Conservation (phyloP, 352 stramenopile genomes). For the Globisporangium radiosum region DNA sequence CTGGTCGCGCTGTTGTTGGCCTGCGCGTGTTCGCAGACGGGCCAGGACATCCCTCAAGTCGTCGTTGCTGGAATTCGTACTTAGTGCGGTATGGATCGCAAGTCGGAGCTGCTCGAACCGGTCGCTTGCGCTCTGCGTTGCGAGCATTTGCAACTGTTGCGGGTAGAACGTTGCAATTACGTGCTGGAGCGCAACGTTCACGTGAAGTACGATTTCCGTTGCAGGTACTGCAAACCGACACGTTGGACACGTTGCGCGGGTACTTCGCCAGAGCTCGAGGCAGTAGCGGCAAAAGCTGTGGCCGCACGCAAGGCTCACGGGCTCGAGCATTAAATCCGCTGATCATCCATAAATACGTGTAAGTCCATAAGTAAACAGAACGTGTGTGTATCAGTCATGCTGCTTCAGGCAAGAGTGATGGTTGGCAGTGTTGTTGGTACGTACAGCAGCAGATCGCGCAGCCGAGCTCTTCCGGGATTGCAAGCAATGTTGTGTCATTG, state of each 20-base stretch:
- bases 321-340: conserved; percentile 45
- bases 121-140: conserved; percentile 21
- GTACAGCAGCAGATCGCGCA: conserved; percentile 39
- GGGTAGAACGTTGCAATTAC: conserved; percentile 25
- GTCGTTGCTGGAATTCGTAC: conserved; percentile 7
- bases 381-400: not conserved
- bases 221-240: conserved; percentile 19
- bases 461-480: conserved; percentile 22
- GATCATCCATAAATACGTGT: not conserved
- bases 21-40: conserved; percentile 10
- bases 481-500: no score
- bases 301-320: conserved; percentile 29
- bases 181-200: conserved; percentile 33
- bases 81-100: conserved; percentile 23
- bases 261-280: conserved; percentile 33
- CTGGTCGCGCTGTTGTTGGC: conserved; percentile 10
- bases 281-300: conserved; percentile 45
- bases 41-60: conserved; percentile 25
- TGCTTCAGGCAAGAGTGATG: not conserved
- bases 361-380: not conserved
- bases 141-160: conserved; percentile 19
- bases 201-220: conserved; percentile 4
- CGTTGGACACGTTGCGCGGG: conserved; percentile 28
- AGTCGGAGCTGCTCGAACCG: conserved; percentile 22
- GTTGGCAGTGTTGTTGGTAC: conserved; percentile 1